Base-by-base conservation (phyloP, 768 basidiomycete genomes). In the button mushroom (Agaricus bisporus) region DNA sequence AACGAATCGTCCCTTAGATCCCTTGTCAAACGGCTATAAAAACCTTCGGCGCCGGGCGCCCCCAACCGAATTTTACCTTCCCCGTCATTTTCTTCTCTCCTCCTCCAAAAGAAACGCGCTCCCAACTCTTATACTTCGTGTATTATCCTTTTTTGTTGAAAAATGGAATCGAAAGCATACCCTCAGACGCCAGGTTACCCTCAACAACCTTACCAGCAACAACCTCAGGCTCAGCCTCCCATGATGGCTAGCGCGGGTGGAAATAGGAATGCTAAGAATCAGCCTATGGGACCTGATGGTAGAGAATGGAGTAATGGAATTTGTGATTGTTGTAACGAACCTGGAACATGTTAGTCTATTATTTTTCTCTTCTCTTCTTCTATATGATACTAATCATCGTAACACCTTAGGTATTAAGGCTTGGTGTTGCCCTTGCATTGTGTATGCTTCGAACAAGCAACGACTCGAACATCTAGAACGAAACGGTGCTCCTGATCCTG, bases 341-440 rank as follows among this genome's bases (percentile, higher is more conserved):
- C 59, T 44, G 66, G 64, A 49, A 69, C 68, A 28, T 69, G 70
- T 71, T 46, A 35, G 67, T 60, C 15, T 20, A 4, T 11, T 32
- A 39, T 20, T 7, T 44, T 43, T 43, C n/a, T 29, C 15, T 26
- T 37, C 25, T 17, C 32, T 51, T 28, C 12, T 26, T 25, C n/a
- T n/a, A 25, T 15, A 26, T 49, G 17, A 15, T 32, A 22, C 37
- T 39, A 20, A 50, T 55, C 14, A 38, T 42, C 7, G n/a, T 37
- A 14, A 46, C 22, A 2, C 4, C 22, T 22, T 22, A 26, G 42
- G 35, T 55, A 17, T 11, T 56, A 5, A n/a, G 47, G 60, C 74
- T 1, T 71, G 63, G 36, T 77, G 62, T 61, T 71, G 66, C 63
- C 76, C 77, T 1, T 77, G 74, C 60, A 54, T 76, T 54, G 57